phyloP scores from a whole-genome alignment of 2,329 filamentous ascomycete species.

The Calonectria montana region DNA sequence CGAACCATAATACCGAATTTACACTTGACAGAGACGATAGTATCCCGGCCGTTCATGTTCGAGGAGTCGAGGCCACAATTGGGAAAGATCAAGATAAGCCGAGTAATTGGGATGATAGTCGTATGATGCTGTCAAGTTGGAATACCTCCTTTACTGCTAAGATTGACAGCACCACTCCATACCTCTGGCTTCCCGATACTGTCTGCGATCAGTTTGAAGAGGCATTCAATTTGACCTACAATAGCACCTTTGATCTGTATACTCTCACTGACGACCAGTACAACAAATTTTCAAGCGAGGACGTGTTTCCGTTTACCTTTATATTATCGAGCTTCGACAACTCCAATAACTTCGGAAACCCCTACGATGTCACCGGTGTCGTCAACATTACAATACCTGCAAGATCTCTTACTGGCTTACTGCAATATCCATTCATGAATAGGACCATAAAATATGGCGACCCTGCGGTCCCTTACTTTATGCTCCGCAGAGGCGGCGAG shows the following conservation, averaged over 20 bases:
- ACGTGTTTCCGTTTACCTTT: constrained; percentile 67
- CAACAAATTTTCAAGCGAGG: constrained; percentile 54
- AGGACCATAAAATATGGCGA: constrained; percentile 57
- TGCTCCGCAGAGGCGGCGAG: constrained; percentile 67
- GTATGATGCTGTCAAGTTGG: constrained; percentile 55
- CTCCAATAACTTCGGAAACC: constrained; percentile 62
- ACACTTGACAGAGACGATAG: constrained; percentile 64
- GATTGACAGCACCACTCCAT: constrained; percentile 74
- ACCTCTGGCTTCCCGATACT: constrained; percentile 69
- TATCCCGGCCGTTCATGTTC: constrained; percentile 68
- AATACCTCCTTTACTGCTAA: constrained; percentile 61
- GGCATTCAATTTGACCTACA: constrained; percentile 73
- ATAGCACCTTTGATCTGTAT: constrained; percentile 73
- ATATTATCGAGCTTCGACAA: constrained; percentile 67
- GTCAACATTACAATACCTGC: constrained; percentile 67
- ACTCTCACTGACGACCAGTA: constrained; percentile 70
- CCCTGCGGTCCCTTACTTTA: constrained; percentile 70
- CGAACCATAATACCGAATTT: constrained; percentile 71
- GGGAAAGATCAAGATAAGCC: constrained; percentile 43
- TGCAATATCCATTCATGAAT: constrained; percentile 62
- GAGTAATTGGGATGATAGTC: constrained; percentile 53
- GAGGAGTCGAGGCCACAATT: constrained; percentile 62
- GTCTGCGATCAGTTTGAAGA: constrained; percentile 74
- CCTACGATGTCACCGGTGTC: constrained; percentile 61
- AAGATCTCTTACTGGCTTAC: constrained; percentile 60